Conservation (phyloP, 2,329 filamentous ascomycete genomes). For the Colletotrichum sp. region DNA sequence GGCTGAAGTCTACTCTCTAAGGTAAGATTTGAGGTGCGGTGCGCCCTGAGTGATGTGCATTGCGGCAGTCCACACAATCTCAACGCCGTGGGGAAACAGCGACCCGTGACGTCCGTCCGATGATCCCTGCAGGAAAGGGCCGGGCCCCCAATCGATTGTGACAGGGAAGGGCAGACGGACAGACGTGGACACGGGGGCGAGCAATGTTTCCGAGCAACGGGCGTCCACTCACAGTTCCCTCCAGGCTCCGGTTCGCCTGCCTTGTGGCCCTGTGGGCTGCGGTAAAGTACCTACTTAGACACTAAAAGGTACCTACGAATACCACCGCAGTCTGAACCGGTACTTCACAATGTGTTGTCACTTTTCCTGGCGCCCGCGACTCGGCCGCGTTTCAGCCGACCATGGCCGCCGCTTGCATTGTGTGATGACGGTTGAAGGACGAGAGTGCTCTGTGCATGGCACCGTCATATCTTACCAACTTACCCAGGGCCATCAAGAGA, state of each 20-base stretch:
- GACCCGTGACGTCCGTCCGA: constrained; percentile 11
- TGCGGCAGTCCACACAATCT: neutral
- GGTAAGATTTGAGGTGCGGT: neutral
- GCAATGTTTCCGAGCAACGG: constrained; percentile 21
- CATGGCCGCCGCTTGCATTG: neutral
- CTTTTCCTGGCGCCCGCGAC: neutral
- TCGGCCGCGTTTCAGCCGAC: constrained; percentile 12
- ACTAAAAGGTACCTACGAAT: neutral
- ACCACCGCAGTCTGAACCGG: neutral
- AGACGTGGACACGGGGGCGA: neutral
- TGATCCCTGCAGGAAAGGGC: constrained; percentile 8
- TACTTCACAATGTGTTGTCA: neutral
- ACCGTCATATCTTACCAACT: neutral
- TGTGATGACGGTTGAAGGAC: neutral
- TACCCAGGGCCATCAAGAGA: neutral
- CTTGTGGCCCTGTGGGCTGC: neutral
- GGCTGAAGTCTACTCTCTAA: neutral
- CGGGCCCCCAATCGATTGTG: constrained; percentile 6
- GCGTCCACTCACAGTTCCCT: neutral
- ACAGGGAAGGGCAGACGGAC: neutral
- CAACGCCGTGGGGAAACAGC: constrained; percentile 2
- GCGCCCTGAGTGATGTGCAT: neutral
- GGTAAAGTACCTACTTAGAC: neutral
- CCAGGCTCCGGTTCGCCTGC: neutral
- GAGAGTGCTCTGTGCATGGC: neutral